Evolutionary conservation across 768 basidiomycete genomes (phyloP).

Genomic region (Mycena sanguinolenta): DNA sequence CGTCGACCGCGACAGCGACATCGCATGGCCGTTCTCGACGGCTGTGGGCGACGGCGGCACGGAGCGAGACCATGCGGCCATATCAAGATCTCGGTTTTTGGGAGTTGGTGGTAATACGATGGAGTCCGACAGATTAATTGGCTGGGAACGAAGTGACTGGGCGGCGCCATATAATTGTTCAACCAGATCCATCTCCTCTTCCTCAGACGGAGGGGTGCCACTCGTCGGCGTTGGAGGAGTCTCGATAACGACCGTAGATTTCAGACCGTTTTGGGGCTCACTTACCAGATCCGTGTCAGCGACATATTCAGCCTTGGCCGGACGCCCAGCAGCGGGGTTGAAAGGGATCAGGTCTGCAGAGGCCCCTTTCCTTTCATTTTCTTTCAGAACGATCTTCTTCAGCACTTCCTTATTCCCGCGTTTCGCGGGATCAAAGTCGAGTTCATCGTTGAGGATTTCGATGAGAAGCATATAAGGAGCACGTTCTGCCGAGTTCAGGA

Average conservation of each 20-base stretch:
- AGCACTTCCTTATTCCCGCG: slow-evolving; percentile 89
- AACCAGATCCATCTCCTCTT: slow-evolving; percentile 96
- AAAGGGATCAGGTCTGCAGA: slow-evolving; percentile 70
- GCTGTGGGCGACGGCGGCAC: slow-evolving; percentile 51
- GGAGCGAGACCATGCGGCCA: slow-evolving; percentile 84
- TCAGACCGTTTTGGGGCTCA: slow-evolving; percentile 40
- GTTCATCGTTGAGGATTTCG: slow-evolving; percentile 90
- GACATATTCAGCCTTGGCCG: slow-evolving; percentile 40
- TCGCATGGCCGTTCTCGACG: slow-evolving; percentile 27
- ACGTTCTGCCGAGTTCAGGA: slow-evolving; percentile 96
- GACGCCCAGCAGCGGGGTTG: slow-evolving; percentile 41
- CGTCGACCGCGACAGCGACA: slow-evolving; percentile 22
- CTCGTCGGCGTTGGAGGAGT: slow-evolving; percentile 35
- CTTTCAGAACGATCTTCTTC: slow-evolving; percentile 79
- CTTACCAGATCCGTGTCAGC: slow-evolving; percentile 48
- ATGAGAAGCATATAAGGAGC: slow-evolving; percentile 94
- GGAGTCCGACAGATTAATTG: slow-evolving; percentile 86
- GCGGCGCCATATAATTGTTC: slow-evolving; percentile 93
- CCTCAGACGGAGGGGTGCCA: slow-evolving; percentile 53
- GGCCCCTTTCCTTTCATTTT: slow-evolving; percentile 69
- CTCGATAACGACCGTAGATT: slow-evolving; percentile 39
- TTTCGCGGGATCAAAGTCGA: slow-evolving; percentile 91
- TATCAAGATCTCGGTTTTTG: slow-evolving; percentile 91
- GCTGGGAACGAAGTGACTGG: slow-evolving; percentile 75
- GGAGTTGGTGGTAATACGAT: slow-evolving; percentile 86